Base-by-base conservation (phyloP, 306 rosid species). In the Erythrophleum fordii region DNA sequence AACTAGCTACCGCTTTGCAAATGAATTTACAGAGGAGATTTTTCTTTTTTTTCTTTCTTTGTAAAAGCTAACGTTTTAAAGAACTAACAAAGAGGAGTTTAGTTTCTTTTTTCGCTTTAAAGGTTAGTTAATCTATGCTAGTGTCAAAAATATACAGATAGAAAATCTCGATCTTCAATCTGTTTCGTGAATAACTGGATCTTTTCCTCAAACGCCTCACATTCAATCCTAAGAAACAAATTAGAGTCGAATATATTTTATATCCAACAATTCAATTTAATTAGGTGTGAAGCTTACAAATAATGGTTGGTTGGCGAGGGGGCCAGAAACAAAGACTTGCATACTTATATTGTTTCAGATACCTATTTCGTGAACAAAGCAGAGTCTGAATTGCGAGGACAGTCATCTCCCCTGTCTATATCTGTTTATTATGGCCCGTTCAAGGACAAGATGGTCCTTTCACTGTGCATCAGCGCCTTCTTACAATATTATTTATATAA, bases 271-370 rank as follows among this genome's bases (percentile, higher is more conserved):
- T 8, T 23, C 16, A 37, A 73, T 16, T 59, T 72, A 31, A 59
- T 59, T 5, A 59, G 26, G 81, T 56, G 68, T 8, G 78, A 60
- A 79, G 65, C 20, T 53, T n/a, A 35, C 73, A 11, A 31, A 22
- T 31, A 20, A 29, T 22, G 77, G 80, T 77, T 60, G 78, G 87
- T 83, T 60, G 78, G 62, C 20, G 66, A 29, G 53, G 72, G 69
- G 77, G 77, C 73, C 77, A 69, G 62, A 51, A 71, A 17, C 66
- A 31, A 10, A 35, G 14, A 37, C 25, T 20, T 34, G 2, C 60
- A 0, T 53, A 31, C 4, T 44, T 53, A 17, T 53, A 62, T 51
- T 48, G 82, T 70, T 60, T 64, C 39, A 69, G 55, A 76, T 69
- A 11, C 66, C 58, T 34, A 31, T 58, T 75, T 68, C 64, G 46